Evolutionary conservation across 1,139 yeast genomes (phyloP).

Genomic region (Candida glucosophila): DNA sequence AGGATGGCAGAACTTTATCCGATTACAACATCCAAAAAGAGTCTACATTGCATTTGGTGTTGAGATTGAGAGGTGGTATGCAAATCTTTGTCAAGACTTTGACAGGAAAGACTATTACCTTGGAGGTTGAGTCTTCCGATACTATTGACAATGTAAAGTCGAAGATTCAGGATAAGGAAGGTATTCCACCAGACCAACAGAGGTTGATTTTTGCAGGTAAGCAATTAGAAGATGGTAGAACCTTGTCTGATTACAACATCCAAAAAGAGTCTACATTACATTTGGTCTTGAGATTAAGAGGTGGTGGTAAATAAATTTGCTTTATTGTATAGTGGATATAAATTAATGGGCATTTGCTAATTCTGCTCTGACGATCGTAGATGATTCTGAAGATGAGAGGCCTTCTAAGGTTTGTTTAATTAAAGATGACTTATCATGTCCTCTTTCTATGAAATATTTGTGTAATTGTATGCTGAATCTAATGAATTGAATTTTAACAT

Average conservation of each 20-base stretch:
- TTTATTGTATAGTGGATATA: slow-evolving; percentile 98
- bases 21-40: slow-evolving; percentile 65
- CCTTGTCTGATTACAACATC: slow-evolving; percentile 93
- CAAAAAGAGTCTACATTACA: slow-evolving; percentile 60
- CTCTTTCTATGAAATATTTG: slow-evolving; percentile 2
- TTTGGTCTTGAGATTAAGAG: slow-evolving; percentile 93
- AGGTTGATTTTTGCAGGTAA: slow-evolving; percentile 99
- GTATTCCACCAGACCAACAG: slow-evolving; percentile 99
- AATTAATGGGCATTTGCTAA: slow-evolving; percentile 12
- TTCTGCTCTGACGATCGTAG: slow-evolving; percentile 26
- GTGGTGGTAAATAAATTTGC: slow-evolving; percentile 99
- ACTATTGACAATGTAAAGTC: slow-evolving; percentile 98
- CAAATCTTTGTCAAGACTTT: slow-evolving; percentile 98
- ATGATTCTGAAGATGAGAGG: slow-evolving; percentile 17
- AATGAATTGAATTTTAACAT: slow-evolving; percentile 46
- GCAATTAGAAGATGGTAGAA: slow-evolving; percentile 99
- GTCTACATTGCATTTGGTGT: slow-evolving; percentile 49
- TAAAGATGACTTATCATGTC: background rate
- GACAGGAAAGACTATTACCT: slow-evolving; percentile 98
- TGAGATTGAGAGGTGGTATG: slow-evolving; percentile 66
- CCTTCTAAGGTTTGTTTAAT: slow-evolving; percentile 16
- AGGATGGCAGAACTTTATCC: slow-evolving; percentile 59
- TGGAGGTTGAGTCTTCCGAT: slow-evolving; percentile 98
- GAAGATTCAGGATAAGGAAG: slow-evolving; percentile 99
- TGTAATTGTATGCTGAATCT: slow-evolving; percentile 19